These are phyloP conservation scores for Scheffersomyces parashehatae DNA, from an alignment of 1,139 yeast species.

Conservation along the genomic window DNA sequence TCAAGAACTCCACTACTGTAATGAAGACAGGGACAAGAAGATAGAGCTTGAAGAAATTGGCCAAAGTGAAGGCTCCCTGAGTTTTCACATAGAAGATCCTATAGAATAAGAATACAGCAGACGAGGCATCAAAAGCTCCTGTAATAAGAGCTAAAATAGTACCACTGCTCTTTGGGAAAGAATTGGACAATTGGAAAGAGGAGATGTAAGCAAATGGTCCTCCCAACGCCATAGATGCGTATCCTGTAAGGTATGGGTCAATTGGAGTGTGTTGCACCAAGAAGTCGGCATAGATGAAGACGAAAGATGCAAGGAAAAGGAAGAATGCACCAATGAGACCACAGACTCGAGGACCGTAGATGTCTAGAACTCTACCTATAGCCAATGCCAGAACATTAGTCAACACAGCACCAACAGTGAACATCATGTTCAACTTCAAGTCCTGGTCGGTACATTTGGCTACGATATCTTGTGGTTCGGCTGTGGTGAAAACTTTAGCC, in stretches of 20 bases:
- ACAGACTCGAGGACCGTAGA: slow-evolving; percentile 44
- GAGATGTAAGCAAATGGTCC: slow-evolving; percentile 50
- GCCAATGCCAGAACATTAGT: slow-evolving; percentile 46
- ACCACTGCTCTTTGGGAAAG: slow-evolving; percentile 44
- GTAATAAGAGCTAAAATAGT: slow-evolving; percentile 44
- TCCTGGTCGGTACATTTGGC: slow-evolving; percentile 45
- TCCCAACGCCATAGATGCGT: slow-evolving; percentile 44
- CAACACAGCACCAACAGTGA: slow-evolving; percentile 46
- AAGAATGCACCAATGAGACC: slow-evolving; percentile 44
- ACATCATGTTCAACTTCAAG: slow-evolving; percentile 46
- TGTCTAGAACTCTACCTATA: slow-evolving; percentile 43
- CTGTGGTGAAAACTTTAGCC: neutral
- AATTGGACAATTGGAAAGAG: slow-evolving; percentile 46
- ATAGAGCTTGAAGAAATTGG: slow-evolving; percentile 35
- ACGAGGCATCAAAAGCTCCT: slow-evolving; percentile 50
- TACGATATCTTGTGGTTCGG: neutral
- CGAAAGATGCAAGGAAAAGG: slow-evolving; percentile 36
- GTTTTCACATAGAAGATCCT: slow-evolving; percentile 29
- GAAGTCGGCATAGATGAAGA: slow-evolving; percentile 34
- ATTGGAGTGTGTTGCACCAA: slow-evolving; percentile 17
- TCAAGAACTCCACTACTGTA: slow-evolving; percentile 36
- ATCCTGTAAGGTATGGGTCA: slow-evolving; percentile 46
- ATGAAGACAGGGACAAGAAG: slow-evolving; percentile 43
- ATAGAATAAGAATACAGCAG: slow-evolving; percentile 46
- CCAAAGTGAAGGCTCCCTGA: slow-evolving; percentile 30